Conservation (phyloP, 2,329 filamentous ascomycete genomes). For the Claviceps fusiformis region DNA sequence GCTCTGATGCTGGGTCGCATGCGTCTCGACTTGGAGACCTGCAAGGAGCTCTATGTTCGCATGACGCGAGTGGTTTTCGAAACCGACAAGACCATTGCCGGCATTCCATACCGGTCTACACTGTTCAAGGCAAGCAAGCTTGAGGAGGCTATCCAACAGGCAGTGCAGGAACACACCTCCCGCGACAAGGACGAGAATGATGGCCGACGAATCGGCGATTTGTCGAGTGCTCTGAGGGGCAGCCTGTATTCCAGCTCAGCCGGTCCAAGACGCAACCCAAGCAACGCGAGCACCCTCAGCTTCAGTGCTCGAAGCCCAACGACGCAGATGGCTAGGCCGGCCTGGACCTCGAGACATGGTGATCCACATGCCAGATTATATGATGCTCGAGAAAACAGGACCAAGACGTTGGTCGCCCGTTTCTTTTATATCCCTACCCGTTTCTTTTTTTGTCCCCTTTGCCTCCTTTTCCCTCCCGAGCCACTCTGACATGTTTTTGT, state of each 20-base stretch:
- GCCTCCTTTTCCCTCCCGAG: too few species aligned
- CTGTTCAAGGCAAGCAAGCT: constrained; percentile 94
- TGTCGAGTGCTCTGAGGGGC: constrained; percentile 27
- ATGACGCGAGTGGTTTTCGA: constrained; percentile 93
- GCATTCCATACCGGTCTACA: constrained; percentile 86
- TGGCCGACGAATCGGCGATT: constrained; percentile 24
- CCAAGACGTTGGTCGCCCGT: constrained; percentile 60
- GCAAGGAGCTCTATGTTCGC: constrained; percentile 92
- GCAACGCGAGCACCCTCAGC: constrained; percentile 72
- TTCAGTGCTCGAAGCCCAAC: constrained; percentile 56
- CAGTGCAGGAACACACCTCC: constrained; percentile 72
- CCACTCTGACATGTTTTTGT: neutral
- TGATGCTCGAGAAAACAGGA: constrained; percentile 70
- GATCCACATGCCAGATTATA: constrained; percentile 82
- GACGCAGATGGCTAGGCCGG: constrained; percentile 38
- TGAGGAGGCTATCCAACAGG: constrained; percentile 84
- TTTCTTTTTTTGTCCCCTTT: neutral
- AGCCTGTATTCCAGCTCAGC: constrained; percentile 29
- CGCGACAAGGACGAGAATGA: constrained; percentile 77
- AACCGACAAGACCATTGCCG: constrained; percentile 94
- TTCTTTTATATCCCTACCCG: neutral
- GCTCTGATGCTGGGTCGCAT: constrained; percentile 92
- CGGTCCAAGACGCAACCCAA: constrained; percentile 48
- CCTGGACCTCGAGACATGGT: constrained; percentile 49
- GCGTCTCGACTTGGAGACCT: constrained; percentile 85